phyloP scores from a whole-genome alignment of 164 flowering plant species.

The Paratinospora sagittata region DNA sequence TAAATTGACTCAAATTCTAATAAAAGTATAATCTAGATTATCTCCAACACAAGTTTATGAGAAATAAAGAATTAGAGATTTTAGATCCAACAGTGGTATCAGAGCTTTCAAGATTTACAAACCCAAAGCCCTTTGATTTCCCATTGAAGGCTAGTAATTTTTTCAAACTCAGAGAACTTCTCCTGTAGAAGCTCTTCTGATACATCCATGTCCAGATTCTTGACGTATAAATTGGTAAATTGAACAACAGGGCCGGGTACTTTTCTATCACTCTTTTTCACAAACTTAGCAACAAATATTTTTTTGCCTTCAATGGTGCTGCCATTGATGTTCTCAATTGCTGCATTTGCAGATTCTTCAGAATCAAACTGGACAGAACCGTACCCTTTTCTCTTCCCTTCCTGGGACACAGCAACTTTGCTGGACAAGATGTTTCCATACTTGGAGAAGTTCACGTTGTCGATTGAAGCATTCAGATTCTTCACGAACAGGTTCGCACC shows the following conservation, averaged over 20 bases:
- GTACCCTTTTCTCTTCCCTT: too few relatives aligned
- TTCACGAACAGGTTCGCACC: slow-evolving; percentile 87
- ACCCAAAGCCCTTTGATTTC: slow-evolving; percentile 48
- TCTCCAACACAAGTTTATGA: too few relatives aligned
- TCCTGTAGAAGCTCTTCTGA: slow-evolving; percentile 29
- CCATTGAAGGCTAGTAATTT: slow-evolving; percentile 28
- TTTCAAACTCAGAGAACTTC: slow-evolving; percentile 36
- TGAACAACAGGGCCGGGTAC: slow-evolving; percentile 7
- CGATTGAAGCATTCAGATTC: slow-evolving; percentile 57
- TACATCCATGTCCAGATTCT: too few relatives aligned
- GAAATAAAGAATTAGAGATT: too few relatives aligned
- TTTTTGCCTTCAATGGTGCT: slow-evolving; percentile 42
- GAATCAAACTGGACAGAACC: too few relatives aligned
- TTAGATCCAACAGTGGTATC: too few relatives aligned
- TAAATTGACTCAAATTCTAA: too few relatives aligned
- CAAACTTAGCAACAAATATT: slow-evolving; percentile 57
- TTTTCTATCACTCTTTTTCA: slow-evolving; percentile 46
- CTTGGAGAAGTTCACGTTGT: slow-evolving; percentile 39
- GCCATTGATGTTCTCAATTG: slow-evolving; percentile 51
- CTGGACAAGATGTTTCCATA: slow-evolving; percentile 64
- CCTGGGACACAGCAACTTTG: too few relatives aligned
- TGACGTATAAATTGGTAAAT: too few relatives aligned
- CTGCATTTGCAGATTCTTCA: too few relatives aligned
- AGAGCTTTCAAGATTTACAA: slow-evolving; percentile 33
- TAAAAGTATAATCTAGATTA: too few relatives aligned